Conservation (phyloP, 2,329 filamentous ascomycete genomes). For the Cladosporium sp. region DNA sequence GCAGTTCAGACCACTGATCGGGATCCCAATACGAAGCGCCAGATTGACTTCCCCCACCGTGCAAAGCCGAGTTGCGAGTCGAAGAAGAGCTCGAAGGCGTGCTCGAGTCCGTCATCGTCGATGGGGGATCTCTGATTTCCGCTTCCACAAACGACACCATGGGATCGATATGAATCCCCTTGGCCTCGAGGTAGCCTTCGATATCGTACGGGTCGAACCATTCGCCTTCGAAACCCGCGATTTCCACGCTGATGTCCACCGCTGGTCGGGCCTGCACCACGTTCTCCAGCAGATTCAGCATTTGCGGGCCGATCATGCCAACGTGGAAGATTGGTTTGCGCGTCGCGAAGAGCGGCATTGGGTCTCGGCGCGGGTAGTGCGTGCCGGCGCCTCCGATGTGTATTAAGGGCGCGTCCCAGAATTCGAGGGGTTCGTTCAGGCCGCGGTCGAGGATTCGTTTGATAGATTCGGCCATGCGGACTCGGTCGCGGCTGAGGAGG, state of each 20-base stretch:
- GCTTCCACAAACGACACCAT: constrained; percentile 57
- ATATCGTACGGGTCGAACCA: constrained; percentile 77
- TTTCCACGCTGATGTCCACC: constrained; percentile 41
- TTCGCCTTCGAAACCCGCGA: constrained; percentile 65
- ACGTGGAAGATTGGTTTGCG: constrained; percentile 24
- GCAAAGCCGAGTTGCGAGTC: constrained; percentile 5
- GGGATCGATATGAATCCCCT: constrained; percentile 60
- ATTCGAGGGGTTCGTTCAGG: constrained; percentile 49
- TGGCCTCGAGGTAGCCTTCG: constrained; percentile 64
- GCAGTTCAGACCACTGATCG: constrained; percentile 12
- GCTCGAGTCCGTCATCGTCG: constrained; percentile 1
- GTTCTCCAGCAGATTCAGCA: constrained; percentile 23
- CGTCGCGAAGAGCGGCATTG: constrained; percentile 43
- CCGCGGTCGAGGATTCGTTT: constrained; percentile 35
- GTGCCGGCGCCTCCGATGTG: constrained; percentile 66
- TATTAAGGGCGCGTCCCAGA: constrained; percentile 59
- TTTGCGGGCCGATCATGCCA: constrained; percentile 27
- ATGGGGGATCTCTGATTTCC: constrained; percentile 43
- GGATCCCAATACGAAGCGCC: constrained; percentile 1
- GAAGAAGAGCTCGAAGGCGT: constrained; percentile 3
- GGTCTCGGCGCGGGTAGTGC: constrained; percentile 51
- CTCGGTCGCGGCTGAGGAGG: constrained; percentile 18
- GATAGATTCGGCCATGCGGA: constrained; percentile 31
- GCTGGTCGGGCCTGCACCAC: constrained; percentile 23
- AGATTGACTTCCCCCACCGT: background rate